Evolutionary conservation across 2,329 filamentous ascomycete species (phyloP).

Genomic region (Talaromyces funiculosus): DNA sequence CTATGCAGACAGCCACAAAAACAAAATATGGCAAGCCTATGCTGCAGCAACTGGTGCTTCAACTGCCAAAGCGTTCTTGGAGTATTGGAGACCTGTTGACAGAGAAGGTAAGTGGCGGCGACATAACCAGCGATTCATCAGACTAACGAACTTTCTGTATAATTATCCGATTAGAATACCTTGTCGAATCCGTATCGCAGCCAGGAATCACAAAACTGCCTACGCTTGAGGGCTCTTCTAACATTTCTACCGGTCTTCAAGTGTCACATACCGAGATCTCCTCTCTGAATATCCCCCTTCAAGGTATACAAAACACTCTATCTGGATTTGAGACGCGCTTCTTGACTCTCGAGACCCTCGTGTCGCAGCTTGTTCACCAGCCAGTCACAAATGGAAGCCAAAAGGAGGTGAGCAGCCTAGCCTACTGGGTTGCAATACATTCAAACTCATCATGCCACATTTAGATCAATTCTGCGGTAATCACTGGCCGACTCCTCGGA

Average conservation of each 20-base stretch:
- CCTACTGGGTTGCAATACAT: neutral
- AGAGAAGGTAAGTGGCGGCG: neutral
- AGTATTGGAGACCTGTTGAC: neutral
- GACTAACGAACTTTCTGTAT: neutral
- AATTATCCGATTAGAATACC: neutral
- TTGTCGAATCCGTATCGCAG: neutral
- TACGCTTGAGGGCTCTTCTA: neutral
- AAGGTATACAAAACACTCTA: neutral
- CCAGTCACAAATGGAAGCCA: neutral
- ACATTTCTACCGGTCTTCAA: neutral
- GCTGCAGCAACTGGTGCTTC: neutral
- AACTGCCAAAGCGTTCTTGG: neutral
- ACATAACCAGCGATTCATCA: neutral
- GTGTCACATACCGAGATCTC: neutral
- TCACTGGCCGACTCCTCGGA: neutral
- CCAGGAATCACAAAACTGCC: neutral
- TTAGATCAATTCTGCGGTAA: neutral
- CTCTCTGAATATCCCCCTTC: neutral
- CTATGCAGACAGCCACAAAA: constrained; percentile 5
- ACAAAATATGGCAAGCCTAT: neutral
- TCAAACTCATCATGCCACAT: neutral
- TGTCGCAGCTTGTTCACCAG: neutral
- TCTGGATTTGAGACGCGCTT: neutral
- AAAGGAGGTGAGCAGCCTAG: neutral
- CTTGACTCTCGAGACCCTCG: neutral